These are phyloP conservation scores for Ustilaginoidea virens DNA, from an alignment of 2,329 filamentous ascomycete species.

Conservation along the genomic window DNA sequence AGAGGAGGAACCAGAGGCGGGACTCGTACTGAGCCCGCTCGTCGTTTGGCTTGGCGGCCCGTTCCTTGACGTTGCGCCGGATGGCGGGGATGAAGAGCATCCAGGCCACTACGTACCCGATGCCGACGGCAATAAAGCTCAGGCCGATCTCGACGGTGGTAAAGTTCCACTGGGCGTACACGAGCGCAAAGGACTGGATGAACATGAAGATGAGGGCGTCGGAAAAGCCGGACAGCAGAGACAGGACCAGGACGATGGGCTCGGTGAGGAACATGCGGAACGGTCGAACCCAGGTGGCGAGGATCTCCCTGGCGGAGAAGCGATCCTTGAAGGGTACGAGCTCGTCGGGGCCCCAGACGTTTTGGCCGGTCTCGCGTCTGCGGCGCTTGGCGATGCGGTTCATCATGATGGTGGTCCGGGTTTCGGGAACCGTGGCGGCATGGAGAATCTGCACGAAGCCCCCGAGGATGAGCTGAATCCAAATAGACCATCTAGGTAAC, in stretches of 20 bases:
- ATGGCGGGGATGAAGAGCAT: constrained; percentile 42
- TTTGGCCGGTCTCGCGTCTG: constrained; percentile 40
- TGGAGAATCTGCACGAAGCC: constrained; percentile 52
- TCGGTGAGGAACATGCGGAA: constrained; percentile 62
- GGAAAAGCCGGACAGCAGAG: constrained; percentile 55
- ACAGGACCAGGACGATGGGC: constrained; percentile 56
- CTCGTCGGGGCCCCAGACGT: constrained; percentile 61
- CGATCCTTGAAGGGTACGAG: constrained; percentile 43
- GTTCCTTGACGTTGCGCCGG: constrained; percentile 34
- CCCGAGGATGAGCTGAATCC: constrained; percentile 74
- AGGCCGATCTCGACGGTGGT: constrained; percentile 38
- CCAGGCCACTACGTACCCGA: constrained; percentile 52
- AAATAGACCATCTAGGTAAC: constrained; percentile 45
- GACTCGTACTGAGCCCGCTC: constrained; percentile 54
- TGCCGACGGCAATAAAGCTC: constrained; percentile 47
- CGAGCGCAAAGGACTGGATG: constrained; percentile 53
- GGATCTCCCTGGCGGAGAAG: constrained; percentile 41
- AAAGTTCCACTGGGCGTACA: constrained; percentile 55
- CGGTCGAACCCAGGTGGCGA: constrained; percentile 43
- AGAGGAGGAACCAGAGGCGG: constrained; percentile 50
- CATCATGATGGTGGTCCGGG: constrained; percentile 61
- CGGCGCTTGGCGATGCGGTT: constrained; percentile 64
- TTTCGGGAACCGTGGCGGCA: constrained; percentile 59
- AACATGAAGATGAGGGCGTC: constrained; percentile 69
- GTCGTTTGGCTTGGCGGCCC: constrained; percentile 31